Evolutionary conservation across 371 early-diverging fungal species (phyloP), one percentile per base, ranked within the genome.

Genomic region (Mortierella sp.): DNA sequence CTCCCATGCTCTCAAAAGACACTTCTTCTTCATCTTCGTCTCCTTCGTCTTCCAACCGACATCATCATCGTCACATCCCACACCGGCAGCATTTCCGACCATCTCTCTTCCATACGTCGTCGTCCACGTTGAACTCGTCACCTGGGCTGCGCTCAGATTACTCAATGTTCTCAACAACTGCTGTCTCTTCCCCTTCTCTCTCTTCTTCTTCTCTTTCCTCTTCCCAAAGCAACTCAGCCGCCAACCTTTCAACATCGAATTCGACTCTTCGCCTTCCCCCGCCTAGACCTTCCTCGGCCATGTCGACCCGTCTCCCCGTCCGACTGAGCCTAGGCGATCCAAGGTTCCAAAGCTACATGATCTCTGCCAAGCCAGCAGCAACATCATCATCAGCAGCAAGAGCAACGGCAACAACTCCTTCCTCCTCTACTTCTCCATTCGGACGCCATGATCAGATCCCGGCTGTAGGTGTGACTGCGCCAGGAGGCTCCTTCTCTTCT

Each of bases 1-100:
- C 88, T 10, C 80, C 74, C n/a, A 68, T 74, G 52, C 79, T 57
- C 26, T 72, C 88, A 14, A 80, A 80, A 71, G 72, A 80, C 42
- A 14, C 72, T 55, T 55, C 79, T 50, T 58, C 58, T 14, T 31
- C 72, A 72, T 50, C 78, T 45, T 58, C 58, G 38, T 47, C 82
- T 58, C 34, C 74, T 57, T 42, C 42, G 19, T n/a, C 74, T 57
- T 42, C 42, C 19, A 10, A 71, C 44, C 71, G 45, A 73, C 52
- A 38, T 19, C 13, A 50, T 63, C 57, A 52, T 57, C 72, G 21
- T 38, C 57, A 58, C 42, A 68, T 68, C 10, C 68, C 68, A 6
- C 50, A 55, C 55, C 28, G 57, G 24, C 54, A 71, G 55, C 71
- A 38, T 8, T 24, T 31, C 60, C 78, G 58, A 26, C 70, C 63